Base-by-base conservation (phyloP, 768 basidiomycete genomes). In the Lactifluus subvellereus region DNA sequence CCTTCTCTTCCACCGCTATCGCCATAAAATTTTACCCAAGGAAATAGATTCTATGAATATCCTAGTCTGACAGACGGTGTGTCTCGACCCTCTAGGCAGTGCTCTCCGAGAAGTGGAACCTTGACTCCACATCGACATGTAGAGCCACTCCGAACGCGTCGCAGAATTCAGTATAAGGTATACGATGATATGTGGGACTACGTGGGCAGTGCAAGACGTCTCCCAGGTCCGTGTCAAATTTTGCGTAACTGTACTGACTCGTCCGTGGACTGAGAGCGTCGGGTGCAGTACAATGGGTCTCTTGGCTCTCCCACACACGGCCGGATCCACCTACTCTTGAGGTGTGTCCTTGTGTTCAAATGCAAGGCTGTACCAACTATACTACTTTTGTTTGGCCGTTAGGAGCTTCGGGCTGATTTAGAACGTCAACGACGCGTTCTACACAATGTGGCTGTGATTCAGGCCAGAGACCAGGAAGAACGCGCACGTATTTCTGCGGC, bases 281-380 rank as follows among this genome's bases (percentile, higher is more conserved):
- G 27, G 37, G 38, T 53, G 38, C 56, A 66, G 61, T 66, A 7
- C 67, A 68, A 6, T 68, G 67, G 67, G 38, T 55, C 30, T 62
- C 67, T 30, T 68, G 67, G 67, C 57, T 68, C 1, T 52, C 65
- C 1, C 67, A 68, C 43, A 68, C 65, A 0, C 57, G 65, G 30
- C 37, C 54, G 30, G 30, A 58, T 53, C 43, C 66, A 14, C 67
- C 67, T 4, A 20, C 61, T 9, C 42, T 61, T 10, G 65, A 66
- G 43, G 67, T 63, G 8, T 53, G 61, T 66, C 32, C 30, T 18
- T 27, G 6, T 22, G 18, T 22, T 62, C 6, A 32, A 14, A 32
- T 18, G 53, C 52, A 4, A 32, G 62, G 57, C 62, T 63, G 37
- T 64, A 48, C 42, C 4, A 40, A 48, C n/a, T 56, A 35, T 42